Percentiles rank a stretch among this genome's conserved stretches.
Conservation (phyloP, 495 filamentous ascomycete genomes). For the Trichocladium uniseriatum region DNA sequence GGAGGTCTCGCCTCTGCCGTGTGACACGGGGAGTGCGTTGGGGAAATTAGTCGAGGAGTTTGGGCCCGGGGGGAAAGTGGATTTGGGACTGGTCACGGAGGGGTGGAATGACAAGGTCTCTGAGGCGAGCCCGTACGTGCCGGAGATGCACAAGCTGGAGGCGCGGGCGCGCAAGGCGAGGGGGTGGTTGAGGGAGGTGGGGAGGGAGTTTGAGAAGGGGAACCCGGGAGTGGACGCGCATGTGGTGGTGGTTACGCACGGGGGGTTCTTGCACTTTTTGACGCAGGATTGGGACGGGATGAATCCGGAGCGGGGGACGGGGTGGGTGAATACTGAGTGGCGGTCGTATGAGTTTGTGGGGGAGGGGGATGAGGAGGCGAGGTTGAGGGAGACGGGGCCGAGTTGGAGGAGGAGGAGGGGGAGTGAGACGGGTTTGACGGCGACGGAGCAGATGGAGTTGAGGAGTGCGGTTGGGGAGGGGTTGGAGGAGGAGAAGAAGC, state of each 20-base stretch:
- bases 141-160: slow-evolving; percentile 48
- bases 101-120: slow-evolving; percentile 65
- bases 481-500: slow-evolving; percentile 22
- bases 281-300: slow-evolving; percentile 73
- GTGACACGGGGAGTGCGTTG: slow-evolving; percentile 63
- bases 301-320: slow-evolving; percentile 53
- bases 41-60: slow-evolving; percentile 51
- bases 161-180: slow-evolving; percentile 56
- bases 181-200: slow-evolving; percentile 52
- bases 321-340: slow-evolving; percentile 78
- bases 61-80: slow-evolving; percentile 46
- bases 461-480: slow-evolving; percentile 21
- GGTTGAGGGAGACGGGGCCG: slow-evolving; percentile 49
- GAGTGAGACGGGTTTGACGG: slow-evolving; percentile 37
- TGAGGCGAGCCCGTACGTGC: slow-evolving; percentile 42
- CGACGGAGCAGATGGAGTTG: slow-evolving; percentile 36
- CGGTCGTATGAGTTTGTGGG: slow-evolving; percentile 62
- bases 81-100: slow-evolving; percentile 48
- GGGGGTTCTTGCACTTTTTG: slow-evolving; percentile 53
- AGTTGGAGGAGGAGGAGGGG: slow-evolving; percentile 47
- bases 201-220: slow-evolving; percentile 30
- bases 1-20: slow-evolving; percentile 66
- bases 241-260: slow-evolving; percentile 52
- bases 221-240: slow-evolving; percentile 36
- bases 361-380: slow-evolving; percentile 49